phyloP scores from a whole-genome alignment of 2,329 filamentous ascomycete genomes.

The Monilinia fructigena region DNA sequence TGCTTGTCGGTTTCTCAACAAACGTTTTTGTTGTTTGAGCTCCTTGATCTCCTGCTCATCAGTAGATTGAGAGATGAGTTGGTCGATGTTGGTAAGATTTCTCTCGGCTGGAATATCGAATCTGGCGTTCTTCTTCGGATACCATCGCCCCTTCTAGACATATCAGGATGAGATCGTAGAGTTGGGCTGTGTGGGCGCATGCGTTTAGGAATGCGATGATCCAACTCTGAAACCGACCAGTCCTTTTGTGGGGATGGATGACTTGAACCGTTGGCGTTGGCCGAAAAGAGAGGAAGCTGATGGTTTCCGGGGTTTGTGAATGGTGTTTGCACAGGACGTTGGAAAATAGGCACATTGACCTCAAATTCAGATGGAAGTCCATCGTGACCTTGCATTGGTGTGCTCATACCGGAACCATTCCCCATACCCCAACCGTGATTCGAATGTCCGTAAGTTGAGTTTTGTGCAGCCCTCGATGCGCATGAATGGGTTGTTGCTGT shows the following conservation, averaged over 20 bases:
- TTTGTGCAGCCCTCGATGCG: conserved; percentile 55
- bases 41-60: conserved; percentile 96
- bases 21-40: conserved; percentile 94
- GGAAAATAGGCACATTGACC: conserved; percentile 50
- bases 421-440: conserved; percentile 37
- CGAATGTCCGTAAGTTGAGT: conserved; percentile 39
- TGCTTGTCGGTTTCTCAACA: conserved; percentile 92
- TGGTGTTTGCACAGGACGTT: conserved; percentile 52
- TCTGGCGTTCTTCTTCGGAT: conserved; percentile 97
- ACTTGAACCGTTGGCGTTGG: conserved; percentile 50
- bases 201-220: conserved; percentile 54
- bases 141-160: conserved; percentile 50
- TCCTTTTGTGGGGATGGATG: conserved; percentile 60
- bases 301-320: conserved; percentile 54
- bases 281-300: conserved; percentile 54
- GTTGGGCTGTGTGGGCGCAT: conserved; percentile 65
- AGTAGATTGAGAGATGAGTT: conserved; percentile 81
- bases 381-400: conserved; percentile 70
- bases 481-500: conserved; percentile 66
- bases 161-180: conserved; percentile 72
- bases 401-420: conserved; percentile 67
- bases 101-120: conserved; percentile 96
- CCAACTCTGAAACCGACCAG: conserved; percentile 52
- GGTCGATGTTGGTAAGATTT: conserved; percentile 91
- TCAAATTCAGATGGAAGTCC: conserved; percentile 59